A percentile compares a stretch with the other conserved stretches of the same genome.
These are phyloP conservation scores for Entomortierella beljakovae DNA, from an alignment of 192 early-diverging fungal species.

Conservation along the genomic window DNA sequence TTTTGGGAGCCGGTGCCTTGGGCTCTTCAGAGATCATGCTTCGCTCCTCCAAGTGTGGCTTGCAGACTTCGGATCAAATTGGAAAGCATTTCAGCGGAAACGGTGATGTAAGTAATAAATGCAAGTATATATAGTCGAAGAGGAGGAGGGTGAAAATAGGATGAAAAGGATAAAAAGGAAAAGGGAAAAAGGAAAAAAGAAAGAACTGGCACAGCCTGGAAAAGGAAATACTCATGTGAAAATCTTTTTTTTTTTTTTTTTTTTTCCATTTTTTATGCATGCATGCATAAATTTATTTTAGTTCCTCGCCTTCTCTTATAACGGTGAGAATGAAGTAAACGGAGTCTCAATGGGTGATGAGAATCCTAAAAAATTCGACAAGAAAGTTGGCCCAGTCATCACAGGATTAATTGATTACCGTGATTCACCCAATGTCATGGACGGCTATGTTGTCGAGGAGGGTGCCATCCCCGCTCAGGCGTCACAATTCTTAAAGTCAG, in stretches of 20 bases:
- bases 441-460: conserved; percentile 62
- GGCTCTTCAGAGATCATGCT: conserved; percentile 58
- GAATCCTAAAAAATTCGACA: conserved; percentile 37
- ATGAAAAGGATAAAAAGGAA: no score
- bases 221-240: conserved; percentile 10
- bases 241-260: conserved; percentile 2
- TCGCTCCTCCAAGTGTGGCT: conserved; percentile 48
- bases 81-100: conserved; percentile 61
- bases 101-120: conserved; percentile 59
- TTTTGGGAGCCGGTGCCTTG: conserved; percentile 57
- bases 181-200: neutral
- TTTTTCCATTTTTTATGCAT: neutral
- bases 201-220: neutral
- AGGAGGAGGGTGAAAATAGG: no score
- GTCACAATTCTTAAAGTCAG: conserved; percentile 13
- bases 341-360: conserved; percentile 50
- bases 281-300: neutral
- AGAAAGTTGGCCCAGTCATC: conserved; percentile 57
- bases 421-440: conserved; percentile 46
- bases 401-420: conserved; percentile 61
- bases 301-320: conserved; percentile 53
- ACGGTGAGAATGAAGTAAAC: conserved; percentile 34
- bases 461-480: conserved; percentile 52
- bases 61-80: conserved; percentile 45
- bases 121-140: no score